Evolutionary conservation across 768 basidiomycete species (phyloP).

Genomic region (Cantharellus cinnabarinus): DNA sequence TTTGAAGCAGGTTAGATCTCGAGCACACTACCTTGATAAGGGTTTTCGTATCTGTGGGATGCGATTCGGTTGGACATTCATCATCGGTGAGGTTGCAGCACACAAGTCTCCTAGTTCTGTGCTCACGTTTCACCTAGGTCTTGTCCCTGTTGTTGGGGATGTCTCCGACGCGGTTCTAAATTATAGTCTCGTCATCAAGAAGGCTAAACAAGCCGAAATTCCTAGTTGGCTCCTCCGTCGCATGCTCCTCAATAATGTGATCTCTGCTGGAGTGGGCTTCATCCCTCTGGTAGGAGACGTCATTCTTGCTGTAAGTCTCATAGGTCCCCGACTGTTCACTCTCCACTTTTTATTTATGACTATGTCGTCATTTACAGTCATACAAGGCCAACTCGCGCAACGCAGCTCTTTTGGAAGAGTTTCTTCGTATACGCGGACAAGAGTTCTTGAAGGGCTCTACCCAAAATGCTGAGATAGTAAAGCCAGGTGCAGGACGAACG

Average conservation of each 20-base stretch:
- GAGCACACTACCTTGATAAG: slow-evolving; percentile 50
- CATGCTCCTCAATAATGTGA: slow-evolving; percentile 60
- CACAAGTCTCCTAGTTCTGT: not conserved
- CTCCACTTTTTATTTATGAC: not conserved
- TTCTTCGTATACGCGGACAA: slow-evolving; percentile 54
- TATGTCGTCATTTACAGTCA: slow-evolving; percentile 15
- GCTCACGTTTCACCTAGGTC: slow-evolving; percentile 17
- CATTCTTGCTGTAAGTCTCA: not conserved
- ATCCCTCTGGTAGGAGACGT: slow-evolving; percentile 16
- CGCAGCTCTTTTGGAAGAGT: slow-evolving; percentile 70
- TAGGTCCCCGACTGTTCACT: not conserved
- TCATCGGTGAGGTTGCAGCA: slow-evolving; percentile 27
- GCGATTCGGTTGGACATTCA: slow-evolving; percentile 71
- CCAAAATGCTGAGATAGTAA: slow-evolving; percentile 9
- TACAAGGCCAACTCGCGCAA: slow-evolving; percentile 85
- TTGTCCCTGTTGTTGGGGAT: slow-evolving; percentile 53
- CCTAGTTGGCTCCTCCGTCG: slow-evolving; percentile 42
- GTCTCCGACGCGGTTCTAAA: slow-evolving; percentile 40
- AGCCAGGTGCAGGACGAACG: not conserved
- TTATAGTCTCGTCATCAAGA: slow-evolving; percentile 57
- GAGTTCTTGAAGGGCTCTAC: slow-evolving; percentile 31
- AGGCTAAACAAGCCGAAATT: slow-evolving; percentile 52
- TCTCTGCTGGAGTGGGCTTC: slow-evolving; percentile 41
- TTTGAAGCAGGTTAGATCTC: slow-evolving; percentile 47
- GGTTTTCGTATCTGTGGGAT: slow-evolving; percentile 62